Percentiles rank a stretch among this genome's conserved stretches.
phyloP scores from a whole-genome alignment of 2,329 filamentous ascomycete genomes.

The Metarhizium robertsii region DNA sequence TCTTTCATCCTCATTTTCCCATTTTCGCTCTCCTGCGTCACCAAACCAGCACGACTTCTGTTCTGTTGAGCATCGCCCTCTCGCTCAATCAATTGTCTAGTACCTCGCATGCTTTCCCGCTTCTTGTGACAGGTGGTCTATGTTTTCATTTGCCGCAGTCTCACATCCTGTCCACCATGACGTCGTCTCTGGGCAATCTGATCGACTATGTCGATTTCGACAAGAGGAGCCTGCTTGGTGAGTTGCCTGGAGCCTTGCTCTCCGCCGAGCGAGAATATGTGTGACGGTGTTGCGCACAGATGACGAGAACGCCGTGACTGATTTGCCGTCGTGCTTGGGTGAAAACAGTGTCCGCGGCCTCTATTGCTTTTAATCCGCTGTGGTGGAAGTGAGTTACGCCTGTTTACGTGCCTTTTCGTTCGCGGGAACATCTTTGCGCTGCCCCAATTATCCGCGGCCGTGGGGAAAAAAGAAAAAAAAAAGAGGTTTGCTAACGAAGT shows the following conservation, averaged over 20 bases:
- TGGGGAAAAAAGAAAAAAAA: too few relatives aligned
- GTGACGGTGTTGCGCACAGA: neutral
- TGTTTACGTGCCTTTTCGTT: neutral
- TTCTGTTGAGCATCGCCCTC: too few relatives aligned
- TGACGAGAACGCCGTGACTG: conserved; percentile 2
- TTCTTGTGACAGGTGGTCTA: conserved; percentile 1
- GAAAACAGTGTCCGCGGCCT: conserved; percentile 60
- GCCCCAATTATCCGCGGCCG: neutral
- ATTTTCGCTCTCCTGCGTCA: neutral
- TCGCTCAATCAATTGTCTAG: neutral
- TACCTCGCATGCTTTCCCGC: neutral
- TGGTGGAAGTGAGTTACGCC: conserved; percentile 85
- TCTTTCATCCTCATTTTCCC: neutral
- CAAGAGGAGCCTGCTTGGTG: conserved; percentile 59
- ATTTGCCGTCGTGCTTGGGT: neutral
- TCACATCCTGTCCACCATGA: conserved; percentile 24
- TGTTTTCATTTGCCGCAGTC: neutral
- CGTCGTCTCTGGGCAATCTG: conserved; percentile 30
- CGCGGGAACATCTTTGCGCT: neutral
- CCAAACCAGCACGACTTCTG: neutral
- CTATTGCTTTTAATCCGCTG: conserved; percentile 93
- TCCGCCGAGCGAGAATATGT: neutral
- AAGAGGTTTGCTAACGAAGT: neutral
- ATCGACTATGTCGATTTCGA: conserved; percentile 59
- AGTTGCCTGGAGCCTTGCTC: conserved; percentile 17